Percentiles rank a stretch among this genome's conserved stretches.
Evolutionary conservation across 2,329 filamentous ascomycete species (phyloP).

Genomic region (Ophiostoma sp.): DNA sequence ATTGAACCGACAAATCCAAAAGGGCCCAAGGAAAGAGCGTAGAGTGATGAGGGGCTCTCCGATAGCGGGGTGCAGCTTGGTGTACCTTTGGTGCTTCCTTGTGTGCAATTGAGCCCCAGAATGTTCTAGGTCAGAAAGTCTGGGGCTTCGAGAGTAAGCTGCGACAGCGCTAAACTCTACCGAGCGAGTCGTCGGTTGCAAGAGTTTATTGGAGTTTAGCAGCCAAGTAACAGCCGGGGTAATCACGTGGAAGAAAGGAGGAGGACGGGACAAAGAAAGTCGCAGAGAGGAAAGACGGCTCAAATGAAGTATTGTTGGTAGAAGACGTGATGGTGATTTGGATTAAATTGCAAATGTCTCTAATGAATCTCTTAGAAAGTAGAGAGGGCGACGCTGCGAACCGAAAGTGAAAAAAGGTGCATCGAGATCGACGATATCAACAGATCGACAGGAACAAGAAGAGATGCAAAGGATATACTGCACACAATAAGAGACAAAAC

Average conservation of each 20-base stretch:
- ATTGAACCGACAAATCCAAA: neutral
- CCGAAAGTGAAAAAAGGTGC: neutral
- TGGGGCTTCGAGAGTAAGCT: neutral
- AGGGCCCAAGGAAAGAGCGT: neutral
- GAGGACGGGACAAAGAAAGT: neutral
- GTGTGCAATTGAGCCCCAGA: neutral
- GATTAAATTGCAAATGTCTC: too few species aligned
- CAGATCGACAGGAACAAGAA: neutral
- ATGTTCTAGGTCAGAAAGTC: neutral
- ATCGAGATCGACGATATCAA: neutral
- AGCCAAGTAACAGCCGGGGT: neutral
- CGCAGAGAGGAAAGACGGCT: neutral
- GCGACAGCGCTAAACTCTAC: constrained; percentile 5
- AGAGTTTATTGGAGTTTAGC: neutral
- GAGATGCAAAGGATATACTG: neutral
- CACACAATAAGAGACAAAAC: neutral
- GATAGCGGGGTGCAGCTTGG: constrained; percentile 14
- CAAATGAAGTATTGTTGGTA: neutral
- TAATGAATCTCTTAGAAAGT: neutral
- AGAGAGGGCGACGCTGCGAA: neutral
- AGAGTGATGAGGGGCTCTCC: neutral
- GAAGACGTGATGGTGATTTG: too few species aligned
- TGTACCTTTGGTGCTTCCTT: neutral
- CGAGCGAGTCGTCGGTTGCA: neutral
- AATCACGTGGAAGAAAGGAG: neutral